These are phyloP conservation scores for Pseudogymnoascus sp. DNA, from an alignment of 2,329 filamentous ascomycete genomes.

Conservation along the genomic window DNA sequence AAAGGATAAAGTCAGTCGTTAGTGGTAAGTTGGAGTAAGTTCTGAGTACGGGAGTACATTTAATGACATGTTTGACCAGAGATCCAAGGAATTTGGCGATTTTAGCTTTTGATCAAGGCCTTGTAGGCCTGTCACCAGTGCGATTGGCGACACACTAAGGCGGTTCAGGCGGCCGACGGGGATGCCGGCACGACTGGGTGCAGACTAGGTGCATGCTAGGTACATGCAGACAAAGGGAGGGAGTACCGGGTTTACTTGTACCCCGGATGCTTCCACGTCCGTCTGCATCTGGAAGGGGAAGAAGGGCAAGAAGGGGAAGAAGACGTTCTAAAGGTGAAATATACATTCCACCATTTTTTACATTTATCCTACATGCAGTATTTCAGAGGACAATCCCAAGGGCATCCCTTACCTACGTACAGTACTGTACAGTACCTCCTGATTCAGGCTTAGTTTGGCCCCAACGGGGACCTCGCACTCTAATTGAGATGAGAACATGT, in stretches of 20 bases:
- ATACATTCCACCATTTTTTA: too few relatives aligned
- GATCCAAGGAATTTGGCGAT: slow-evolving; percentile 6
- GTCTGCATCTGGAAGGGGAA: not conserved
- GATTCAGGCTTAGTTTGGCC: not conserved
- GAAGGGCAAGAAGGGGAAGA: not conserved
- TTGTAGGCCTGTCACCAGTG: not conserved
- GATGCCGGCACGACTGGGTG: not conserved
- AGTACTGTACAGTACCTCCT: too few relatives aligned
- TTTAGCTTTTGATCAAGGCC: not conserved
- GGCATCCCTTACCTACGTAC: not conserved
- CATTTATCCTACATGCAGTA: not conserved
- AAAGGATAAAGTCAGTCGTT: slow-evolving; percentile 8
- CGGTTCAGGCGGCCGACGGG: not conserved
- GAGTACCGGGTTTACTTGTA: not conserved
- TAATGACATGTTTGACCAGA: not conserved
- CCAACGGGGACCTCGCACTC: not conserved
- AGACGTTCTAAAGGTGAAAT: too few relatives aligned
- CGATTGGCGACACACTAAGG: slow-evolving; percentile 1
- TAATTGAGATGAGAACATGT: not conserved
- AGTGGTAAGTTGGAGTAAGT: slow-evolving; percentile 1
- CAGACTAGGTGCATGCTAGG: not conserved
- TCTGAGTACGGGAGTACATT: slow-evolving; percentile 3
- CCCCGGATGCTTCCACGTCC: not conserved
- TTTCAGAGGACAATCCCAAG: not conserved
- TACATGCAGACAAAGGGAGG: not conserved